Conservation (phyloP, 305 asterid species). For the Petunia hybrid region DNA sequence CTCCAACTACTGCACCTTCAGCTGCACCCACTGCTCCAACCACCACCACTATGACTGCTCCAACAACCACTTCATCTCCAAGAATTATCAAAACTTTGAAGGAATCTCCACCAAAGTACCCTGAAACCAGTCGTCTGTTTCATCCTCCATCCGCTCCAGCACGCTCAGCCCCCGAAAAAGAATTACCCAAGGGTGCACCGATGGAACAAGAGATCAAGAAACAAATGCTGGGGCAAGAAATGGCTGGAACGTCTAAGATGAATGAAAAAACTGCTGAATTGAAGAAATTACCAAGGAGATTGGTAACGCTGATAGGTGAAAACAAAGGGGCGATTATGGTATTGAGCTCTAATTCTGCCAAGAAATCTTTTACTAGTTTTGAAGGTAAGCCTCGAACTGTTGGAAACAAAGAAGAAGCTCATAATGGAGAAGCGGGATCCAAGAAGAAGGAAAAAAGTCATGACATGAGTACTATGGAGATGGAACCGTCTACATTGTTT, state of each 20-base stretch:
- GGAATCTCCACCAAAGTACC: slow-evolving; percentile 46
- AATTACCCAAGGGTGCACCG: not conserved
- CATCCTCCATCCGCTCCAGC: slow-evolving; percentile 49
- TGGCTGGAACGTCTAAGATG: slow-evolving; percentile 42
- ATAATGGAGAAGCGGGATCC: slow-evolving; percentile 42
- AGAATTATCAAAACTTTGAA: slow-evolving; percentile 44
- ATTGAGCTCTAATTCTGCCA: slow-evolving; percentile 45
- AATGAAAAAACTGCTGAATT: slow-evolving; percentile 40
- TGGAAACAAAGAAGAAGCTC: slow-evolving; percentile 33
- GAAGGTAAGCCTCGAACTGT: slow-evolving; percentile 28
- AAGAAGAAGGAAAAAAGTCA: slow-evolving; percentile 37
- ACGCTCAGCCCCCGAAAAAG: not conserved
- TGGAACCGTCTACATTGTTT: slow-evolving; percentile 47
- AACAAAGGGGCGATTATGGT: slow-evolving; percentile 88
- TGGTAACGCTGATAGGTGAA: slow-evolving; percentile 76
- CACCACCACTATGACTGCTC: not conserved
- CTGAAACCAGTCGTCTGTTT: slow-evolving; percentile 42
- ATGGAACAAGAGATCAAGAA: slow-evolving; percentile 42
- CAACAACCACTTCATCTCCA: slow-evolving; percentile 44
- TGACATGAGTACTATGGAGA: slow-evolving; percentile 3
- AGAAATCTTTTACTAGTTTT: slow-evolving; percentile 30
- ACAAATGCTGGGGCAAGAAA: slow-evolving; percentile 47
- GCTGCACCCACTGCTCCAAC: not conserved
- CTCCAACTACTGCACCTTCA: slow-evolving; percentile 27
- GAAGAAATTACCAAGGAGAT: slow-evolving; percentile 49